phyloP scores from a whole-genome alignment of 768 basidiomycete genomes.

The Boletus edulis region DNA sequence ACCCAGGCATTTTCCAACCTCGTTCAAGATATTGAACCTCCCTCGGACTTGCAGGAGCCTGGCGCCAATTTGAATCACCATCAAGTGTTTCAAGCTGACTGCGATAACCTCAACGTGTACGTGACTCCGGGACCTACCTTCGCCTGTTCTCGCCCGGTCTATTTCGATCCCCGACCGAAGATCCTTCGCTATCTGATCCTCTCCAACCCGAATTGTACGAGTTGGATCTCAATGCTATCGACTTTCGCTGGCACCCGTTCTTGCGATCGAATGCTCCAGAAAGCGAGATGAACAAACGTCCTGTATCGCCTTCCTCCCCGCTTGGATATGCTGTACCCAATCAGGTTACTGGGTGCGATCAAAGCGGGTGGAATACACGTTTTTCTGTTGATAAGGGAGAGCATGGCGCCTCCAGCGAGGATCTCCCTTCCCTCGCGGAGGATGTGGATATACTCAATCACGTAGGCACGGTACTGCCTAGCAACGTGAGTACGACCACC shows the following conservation, averaged over 20 bases:
- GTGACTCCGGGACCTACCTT: slow-evolving; percentile 49
- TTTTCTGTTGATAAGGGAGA: slow-evolving; percentile 8
- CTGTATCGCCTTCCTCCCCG: neutral
- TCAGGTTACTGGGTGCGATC: slow-evolving; percentile 11
- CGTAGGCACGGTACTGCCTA: slow-evolving; percentile 3
- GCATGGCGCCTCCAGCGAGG: slow-evolving; percentile 10
- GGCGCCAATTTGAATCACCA: neutral
- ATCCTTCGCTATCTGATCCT: slow-evolving; percentile 41
- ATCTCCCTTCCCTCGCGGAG: slow-evolving; percentile 5
- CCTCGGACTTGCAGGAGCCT: slow-evolving; percentile 15
- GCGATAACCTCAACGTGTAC: slow-evolving; percentile 27
- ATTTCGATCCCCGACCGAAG: slow-evolving; percentile 53
- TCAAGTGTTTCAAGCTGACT: neutral
- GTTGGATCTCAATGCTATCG: slow-evolving; percentile 40
- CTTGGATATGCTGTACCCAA: slow-evolving; percentile 5
- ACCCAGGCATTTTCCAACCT: slow-evolving; percentile 3
- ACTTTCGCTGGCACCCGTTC: slow-evolving; percentile 60
- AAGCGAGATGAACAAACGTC: neutral
- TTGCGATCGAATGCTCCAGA: slow-evolving; percentile 24
- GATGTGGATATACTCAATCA: slow-evolving; percentile 6
- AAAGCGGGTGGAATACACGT: slow-evolving; percentile 11
- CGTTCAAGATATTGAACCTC: slow-evolving; percentile 1
- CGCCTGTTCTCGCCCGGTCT: slow-evolving; percentile 34
- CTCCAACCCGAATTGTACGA: slow-evolving; percentile 35
- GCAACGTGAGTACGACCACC: slow-evolving; percentile 1